A percentile compares a stretch with the other conserved stretches of the same genome.
phyloP scores from a whole-genome alignment of 2,329 filamentous ascomycete genomes.

The Aaosphaeria pasadenensis region DNA sequence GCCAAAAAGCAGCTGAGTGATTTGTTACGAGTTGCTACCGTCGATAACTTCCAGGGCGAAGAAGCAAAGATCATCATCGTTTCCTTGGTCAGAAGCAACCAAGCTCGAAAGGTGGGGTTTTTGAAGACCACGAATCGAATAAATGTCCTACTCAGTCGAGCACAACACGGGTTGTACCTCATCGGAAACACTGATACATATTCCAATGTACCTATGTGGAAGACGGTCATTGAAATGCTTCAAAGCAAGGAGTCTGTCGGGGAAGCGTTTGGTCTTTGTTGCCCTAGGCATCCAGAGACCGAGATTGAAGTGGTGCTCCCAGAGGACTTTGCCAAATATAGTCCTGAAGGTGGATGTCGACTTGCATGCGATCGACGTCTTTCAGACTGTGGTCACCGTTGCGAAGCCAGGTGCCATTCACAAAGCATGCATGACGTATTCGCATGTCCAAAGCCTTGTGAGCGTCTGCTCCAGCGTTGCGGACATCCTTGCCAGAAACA shows the following conservation, averaged over 20 bases:
- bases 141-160: constrained; percentile 64
- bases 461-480: constrained; percentile 42
- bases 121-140: constrained; percentile 62
- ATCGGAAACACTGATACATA: constrained; percentile 63
- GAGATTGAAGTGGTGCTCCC: constrained; percentile 7
- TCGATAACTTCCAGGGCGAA: constrained; percentile 75
- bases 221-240: constrained; percentile 43
- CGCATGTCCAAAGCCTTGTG: constrained; percentile 47
- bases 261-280: constrained; percentile 6
- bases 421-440: constrained; percentile 35
- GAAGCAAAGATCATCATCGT: constrained; percentile 68
- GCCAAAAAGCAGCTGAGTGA: neutral
- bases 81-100: constrained; percentile 67
- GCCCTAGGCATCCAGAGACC: constrained; percentile 12
- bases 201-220: constrained; percentile 59
- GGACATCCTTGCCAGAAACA: constrained; percentile 43
- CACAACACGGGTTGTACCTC: constrained; percentile 66
- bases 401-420: constrained; percentile 26
- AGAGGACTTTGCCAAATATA: constrained; percentile 9
- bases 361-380: constrained; percentile 5
- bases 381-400: constrained; percentile 47
- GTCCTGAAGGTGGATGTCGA: constrained; percentile 14
- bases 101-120: constrained; percentile 58
- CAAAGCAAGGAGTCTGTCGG: constrained; percentile 29
- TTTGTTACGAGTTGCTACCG: constrained; percentile 11